Evolutionary conservation across 495 filamentous ascomycete species (phyloP).

Genomic region (Annulohypoxylon maeteangense): DNA sequence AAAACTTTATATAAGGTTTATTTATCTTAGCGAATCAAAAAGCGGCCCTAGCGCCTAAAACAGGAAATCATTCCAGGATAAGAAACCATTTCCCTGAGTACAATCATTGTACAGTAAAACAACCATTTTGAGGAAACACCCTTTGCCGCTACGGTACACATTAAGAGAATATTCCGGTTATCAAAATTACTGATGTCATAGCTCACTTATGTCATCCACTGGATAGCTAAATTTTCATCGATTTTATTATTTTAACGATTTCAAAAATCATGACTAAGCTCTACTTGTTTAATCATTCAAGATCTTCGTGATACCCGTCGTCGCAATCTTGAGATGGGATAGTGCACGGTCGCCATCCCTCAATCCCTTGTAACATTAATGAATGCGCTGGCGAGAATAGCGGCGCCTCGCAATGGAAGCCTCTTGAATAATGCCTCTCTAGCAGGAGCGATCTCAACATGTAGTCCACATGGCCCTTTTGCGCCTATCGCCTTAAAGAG

Average conservation of each 20-base stretch:
- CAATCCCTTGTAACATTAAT: slow-evolving; percentile 25
- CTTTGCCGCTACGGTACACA: background rate
- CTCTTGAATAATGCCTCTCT: slow-evolving; percentile 20
- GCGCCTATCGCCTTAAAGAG: slow-evolving; percentile 15
- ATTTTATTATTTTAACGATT: background rate
- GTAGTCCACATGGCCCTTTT: background rate
- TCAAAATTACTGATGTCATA: background rate
- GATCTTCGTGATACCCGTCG: slow-evolving; percentile 7
- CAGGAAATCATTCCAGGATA: background rate
- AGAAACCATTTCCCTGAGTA: too few species aligned
- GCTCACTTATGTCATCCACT: background rate
- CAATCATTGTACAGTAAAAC: too few species aligned
- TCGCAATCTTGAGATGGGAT: slow-evolving; percentile 31
- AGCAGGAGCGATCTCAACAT: slow-evolving; percentile 6
- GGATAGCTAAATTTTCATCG: background rate
- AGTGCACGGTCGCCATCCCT: slow-evolving; percentile 24
- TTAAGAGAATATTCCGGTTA: background rate
- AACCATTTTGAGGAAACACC: too few species aligned
- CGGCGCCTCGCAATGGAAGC: slow-evolving; percentile 43
- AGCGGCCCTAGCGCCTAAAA: background rate
- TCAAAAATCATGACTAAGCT: background rate
- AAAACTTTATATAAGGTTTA: too few species aligned
- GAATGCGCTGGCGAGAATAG: slow-evolving; percentile 34
- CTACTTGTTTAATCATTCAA: slow-evolving; percentile 9
- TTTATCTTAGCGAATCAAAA: too few species aligned